Evolutionary conservation across 768 basidiomycete genomes (phyloP).

Genomic region (Boletus sp.): DNA sequence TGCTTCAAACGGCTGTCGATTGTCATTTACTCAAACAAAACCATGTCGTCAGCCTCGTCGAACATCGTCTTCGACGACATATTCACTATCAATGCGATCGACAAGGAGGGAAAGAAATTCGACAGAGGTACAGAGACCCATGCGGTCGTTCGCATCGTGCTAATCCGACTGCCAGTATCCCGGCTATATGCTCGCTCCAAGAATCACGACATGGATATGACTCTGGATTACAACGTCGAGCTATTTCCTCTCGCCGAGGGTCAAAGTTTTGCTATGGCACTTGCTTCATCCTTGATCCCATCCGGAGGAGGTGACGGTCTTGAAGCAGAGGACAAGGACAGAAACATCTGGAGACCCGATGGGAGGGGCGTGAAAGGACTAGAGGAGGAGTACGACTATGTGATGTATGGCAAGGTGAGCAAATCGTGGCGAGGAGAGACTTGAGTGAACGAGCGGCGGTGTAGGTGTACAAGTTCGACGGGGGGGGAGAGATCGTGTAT

Average conservation of each 20-base stretch:
- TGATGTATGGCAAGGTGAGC: slow-evolving; percentile 95
- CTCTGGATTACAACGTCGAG: slow-evolving; percentile 92
- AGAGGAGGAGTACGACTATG: slow-evolving; percentile 97
- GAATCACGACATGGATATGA: slow-evolving; percentile 89
- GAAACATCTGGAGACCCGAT: slow-evolving; percentile 82
- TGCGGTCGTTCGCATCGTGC: not conserved
- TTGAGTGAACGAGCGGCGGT: slow-evolving; percentile 9
- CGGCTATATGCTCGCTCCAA: slow-evolving; percentile 86
- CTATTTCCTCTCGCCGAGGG: slow-evolving; percentile 69
- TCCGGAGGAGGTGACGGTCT: slow-evolving; percentile 49
- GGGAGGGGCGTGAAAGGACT: slow-evolving; percentile 76
- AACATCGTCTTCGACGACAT: slow-evolving; percentile 92
- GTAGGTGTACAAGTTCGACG: slow-evolving; percentile 96
- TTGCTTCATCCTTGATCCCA: slow-evolving; percentile 75
- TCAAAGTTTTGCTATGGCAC: slow-evolving; percentile 78
- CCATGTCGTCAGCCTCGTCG: slow-evolving; percentile 57
- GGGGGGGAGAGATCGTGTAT: slow-evolving; percentile 82
- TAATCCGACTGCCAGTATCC: slow-evolving; percentile 59
- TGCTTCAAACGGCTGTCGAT: not conserved
- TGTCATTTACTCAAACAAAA: not conserved
- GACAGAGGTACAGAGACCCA: slow-evolving; percentile 71
- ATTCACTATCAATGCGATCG: slow-evolving; percentile 79
- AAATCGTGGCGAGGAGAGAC: not conserved
- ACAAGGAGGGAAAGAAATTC: slow-evolving; percentile 95
- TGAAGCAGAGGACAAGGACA: slow-evolving; percentile 66